Conservation (phyloP, 2,329 filamentous ascomycete species). For the Cryphonectria naterciae region DNA sequence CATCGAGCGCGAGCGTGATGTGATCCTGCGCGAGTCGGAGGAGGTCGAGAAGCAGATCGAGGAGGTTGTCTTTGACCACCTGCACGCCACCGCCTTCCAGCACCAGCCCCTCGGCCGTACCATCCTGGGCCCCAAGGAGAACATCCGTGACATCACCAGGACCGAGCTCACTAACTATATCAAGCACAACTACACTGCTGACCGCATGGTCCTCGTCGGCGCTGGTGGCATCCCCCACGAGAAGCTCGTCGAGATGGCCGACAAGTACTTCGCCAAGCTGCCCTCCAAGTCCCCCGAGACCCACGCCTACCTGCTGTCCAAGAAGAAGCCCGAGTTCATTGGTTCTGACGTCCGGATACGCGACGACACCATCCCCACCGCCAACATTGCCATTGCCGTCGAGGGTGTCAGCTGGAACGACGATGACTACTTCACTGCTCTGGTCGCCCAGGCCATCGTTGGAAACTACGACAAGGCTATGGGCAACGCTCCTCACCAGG, state of each 20-base stretch:
- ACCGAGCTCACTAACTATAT: constrained; percentile 94
- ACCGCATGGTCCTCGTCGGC: constrained; percentile 98
- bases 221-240: constrained; percentile 92
- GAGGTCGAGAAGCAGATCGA: constrained; percentile 99
- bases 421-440: constrained; percentile 97
- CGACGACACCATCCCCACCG: constrained; percentile 93
- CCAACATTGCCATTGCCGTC: constrained; percentile 97
- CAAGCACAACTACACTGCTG: constrained; percentile 99
- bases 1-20: constrained; percentile 97
- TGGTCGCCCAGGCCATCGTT: constrained; percentile 97
- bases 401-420: constrained; percentile 99
- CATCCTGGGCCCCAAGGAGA: constrained; percentile 96
- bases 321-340: constrained; percentile 91
- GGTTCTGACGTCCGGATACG: constrained; percentile 95
- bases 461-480: constrained; percentile 99
- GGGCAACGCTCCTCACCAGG: constrained; percentile 95
- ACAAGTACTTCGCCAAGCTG: constrained; percentile 89
- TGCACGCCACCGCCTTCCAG: constrained; percentile 98
- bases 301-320: constrained; percentile 75
- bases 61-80: constrained; percentile 98
- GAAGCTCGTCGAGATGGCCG: constrained; percentile 91
- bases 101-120: constrained; percentile 94
- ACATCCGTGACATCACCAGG: constrained; percentile 94
- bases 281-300: constrained; percentile 76
- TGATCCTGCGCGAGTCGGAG: constrained; percentile 97